phyloP scores from a whole-genome alignment of 2,329 filamentous ascomycete species.

The Colletotrichum scovillei region DNA sequence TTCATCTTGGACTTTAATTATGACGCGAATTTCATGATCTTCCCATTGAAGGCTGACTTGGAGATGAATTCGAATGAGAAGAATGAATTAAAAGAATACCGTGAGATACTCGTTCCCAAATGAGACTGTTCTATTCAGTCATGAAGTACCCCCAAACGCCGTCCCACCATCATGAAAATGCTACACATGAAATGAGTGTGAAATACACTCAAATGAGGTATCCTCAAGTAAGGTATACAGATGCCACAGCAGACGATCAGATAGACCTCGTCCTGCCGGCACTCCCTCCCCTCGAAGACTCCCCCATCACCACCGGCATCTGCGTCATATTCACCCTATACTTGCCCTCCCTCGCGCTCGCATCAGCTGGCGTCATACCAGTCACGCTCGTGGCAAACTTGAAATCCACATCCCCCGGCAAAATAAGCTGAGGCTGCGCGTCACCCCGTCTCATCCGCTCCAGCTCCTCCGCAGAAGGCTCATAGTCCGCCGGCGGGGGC shows the following conservation, averaged over 20 bases:
- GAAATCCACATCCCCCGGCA: slow-evolving; percentile 28
- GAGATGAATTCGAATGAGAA: neutral
- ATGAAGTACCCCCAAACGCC: neutral
- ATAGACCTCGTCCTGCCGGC: neutral
- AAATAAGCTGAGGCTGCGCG: slow-evolving; percentile 40
- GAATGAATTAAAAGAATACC: neutral
- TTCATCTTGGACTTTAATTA: too few relatives aligned
- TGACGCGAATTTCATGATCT: too few relatives aligned
- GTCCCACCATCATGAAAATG: neutral
- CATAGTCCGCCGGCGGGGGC: slow-evolving; percentile 37
- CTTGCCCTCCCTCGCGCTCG: slow-evolving; percentile 24
- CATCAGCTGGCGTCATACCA: slow-evolving; percentile 31
- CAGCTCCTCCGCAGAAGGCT: slow-evolving; percentile 38
- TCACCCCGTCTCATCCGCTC: slow-evolving; percentile 39
- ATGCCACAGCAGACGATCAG: neutral
- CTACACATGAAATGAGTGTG: neutral
- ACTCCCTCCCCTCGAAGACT: neutral
- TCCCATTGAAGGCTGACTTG: neutral
- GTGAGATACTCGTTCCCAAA: neutral
- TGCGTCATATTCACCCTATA: slow-evolving; percentile 5
- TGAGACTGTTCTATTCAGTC: neutral
- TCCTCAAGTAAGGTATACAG: neutral
- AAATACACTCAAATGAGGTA: neutral
- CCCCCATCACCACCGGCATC: neutral
- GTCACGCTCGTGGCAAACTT: slow-evolving; percentile 34